Evolutionary conservation across 805 yeast species (phyloP), one percentile per base, ranked within the genome.

Genomic region (Wickerhamiella parazyma): DNA sequence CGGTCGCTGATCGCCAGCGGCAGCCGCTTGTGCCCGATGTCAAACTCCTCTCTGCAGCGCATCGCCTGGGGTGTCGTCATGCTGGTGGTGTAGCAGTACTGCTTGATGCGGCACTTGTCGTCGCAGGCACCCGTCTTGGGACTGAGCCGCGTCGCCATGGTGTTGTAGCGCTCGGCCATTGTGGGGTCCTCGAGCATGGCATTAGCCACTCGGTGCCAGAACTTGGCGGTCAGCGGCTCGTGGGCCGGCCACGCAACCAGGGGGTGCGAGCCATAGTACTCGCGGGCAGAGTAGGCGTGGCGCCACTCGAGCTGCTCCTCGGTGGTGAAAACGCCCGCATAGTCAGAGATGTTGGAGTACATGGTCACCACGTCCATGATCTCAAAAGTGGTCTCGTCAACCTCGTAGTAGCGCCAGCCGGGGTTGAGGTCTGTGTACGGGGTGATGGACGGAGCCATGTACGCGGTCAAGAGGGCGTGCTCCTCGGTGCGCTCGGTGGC

Each of bases 361-460:
- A 68, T 76, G 52, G 76, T 77, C 61, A 58, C 68, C 2, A 29
- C 65, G 54, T 79, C 75, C 68, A 76, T 66, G 46, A 79, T 64
- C 49, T 71, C 71, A 62, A 76, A 77, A 5, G 81, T 70, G 49
- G 69, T 59, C 18, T 70, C 61, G 55, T 79, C 84, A 43, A 79
- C 76, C 50, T 74, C 75, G 53, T 79, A 80, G 61, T 76, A 78
- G 57, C 81, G 70, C 80, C 83, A 79, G 17, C 76, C 70, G 6
- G 87, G 87, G 56, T 79, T 79, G 50, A 71, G 68, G 40, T 73
- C 67, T 6, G 65, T 60, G 54, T 68, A 66, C 7, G 85, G 82
- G 6, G 84, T 76, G 33, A 79, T 71, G 0, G 83, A 74, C 46
- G 76, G 85, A 2, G 73, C 69, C 45, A 78, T 68, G 76, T 79